Base-by-base conservation (phyloP, 2,329 filamentous ascomycete species). In the Coleophoma eucalyptorum region DNA sequence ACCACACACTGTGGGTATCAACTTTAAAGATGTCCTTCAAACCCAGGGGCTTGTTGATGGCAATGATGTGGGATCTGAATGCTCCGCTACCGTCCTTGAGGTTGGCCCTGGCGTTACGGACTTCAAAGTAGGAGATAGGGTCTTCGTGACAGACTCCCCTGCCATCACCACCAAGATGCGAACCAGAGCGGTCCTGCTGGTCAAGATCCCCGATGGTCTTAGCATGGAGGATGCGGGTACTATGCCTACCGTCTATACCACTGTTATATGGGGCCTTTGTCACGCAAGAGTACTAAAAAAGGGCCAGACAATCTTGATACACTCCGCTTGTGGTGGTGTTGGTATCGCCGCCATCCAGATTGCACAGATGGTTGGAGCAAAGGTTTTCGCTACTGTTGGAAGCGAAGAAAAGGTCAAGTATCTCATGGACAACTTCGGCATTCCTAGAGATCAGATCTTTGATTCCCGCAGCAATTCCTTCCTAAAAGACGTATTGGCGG, bases 311-410 rank as follows among this genome's bases (percentile, higher is more conserved):
- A 48, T 68, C 8, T 43, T 70, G 2, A 62, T 70, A 6, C 56
- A 63, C 15, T 54, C 58, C 5, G 63, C 62, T 5, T 55, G 48
- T 16, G 58, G 66, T n/a, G 65, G 59, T n/a, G 53, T 67, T 21
- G 66, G 66, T 15, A 44, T 60, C 13, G 62, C 64, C 4, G 61
- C 65, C 1, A 64, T 68, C 31, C 58, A 66, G 20, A 34, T 66
- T 5, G 19, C 16, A 16, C 41, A 43, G 41, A 58, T 55, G 41
- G 35, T 62, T 8, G 60, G 59, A 1, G 62, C 61, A 19, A 51
- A 67, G 37, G 58, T 70, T 46, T 56, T 7, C n/a, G 19, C 19
- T 18, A 40, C 65, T 0, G 58, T 55, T 3, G 52, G 57, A 2
- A 55, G 13, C 15, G 51, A 51, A 10, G 52, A 52, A 5, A 62